Evolutionary conservation across 306 rosid genomes (phyloP), one percentile per base, ranked within the genome.

Genomic region (Sindora glabra): DNA sequence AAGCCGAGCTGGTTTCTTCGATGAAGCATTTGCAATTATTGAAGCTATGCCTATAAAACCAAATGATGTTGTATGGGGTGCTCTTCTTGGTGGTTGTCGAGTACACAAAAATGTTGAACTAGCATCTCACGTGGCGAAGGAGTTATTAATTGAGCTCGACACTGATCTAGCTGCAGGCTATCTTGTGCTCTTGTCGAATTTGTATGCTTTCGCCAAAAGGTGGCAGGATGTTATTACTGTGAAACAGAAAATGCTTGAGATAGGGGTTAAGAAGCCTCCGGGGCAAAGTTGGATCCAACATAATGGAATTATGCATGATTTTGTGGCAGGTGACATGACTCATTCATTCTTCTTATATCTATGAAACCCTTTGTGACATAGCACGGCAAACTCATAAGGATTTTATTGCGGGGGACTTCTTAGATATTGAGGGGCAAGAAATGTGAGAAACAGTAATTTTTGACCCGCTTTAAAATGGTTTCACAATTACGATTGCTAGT

Each of bases 1-100:
- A 63, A 83, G 97, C 67, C 90, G 97, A 5, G 91, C 89, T 45
- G 95, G 97, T 38, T 79, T 71, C 67, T 70, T 86, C 48, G 75
- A 77, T 19, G 95, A 89, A 79, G 97, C 95, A 18, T 58, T 15
- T 44, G 59, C 48, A 48, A 69, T 89, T 2, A 74, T 83, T 57
- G 75, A 79, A 59, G 69, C 74, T 6, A 86, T 89, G 91, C 95
- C 92, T 37, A 81, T 86, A 53, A 77, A 77, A 73, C 92, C 89
- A 41, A 84, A 84, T 41, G 80, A 78, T 24, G 89, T 67, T 18
- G 63, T 85, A 5, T 85, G 95, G 92, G 89, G 95, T 60, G 89
- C 95, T 37, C 83, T 86, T 64, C 87, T 89, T 18, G 78, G 79
- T 14, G 92, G 95, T 51, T 89, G 95, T 48, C 77, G 74, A 64